Conservation (phyloP, 2,329 filamentous ascomycete species). For the Hortaea werneckii region DNA sequence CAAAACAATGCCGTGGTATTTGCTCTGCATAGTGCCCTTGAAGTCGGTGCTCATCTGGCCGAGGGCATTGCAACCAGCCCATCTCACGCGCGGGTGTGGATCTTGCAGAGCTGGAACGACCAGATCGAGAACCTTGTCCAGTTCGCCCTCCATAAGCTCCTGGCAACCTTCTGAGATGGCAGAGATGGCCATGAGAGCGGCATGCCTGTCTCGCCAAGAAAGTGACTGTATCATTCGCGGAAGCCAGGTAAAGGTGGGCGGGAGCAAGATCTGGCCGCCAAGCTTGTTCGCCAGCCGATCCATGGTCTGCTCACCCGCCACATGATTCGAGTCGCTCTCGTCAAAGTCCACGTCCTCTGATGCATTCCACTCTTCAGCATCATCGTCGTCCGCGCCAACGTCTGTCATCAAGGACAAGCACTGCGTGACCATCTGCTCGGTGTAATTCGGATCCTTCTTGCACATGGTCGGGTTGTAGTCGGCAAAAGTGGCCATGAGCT, state of each 20-base stretch:
- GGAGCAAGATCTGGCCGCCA: constrained; percentile 82
- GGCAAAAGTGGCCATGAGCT: constrained; percentile 96
- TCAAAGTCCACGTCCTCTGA: constrained; percentile 92
- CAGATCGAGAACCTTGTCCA: constrained; percentile 86
- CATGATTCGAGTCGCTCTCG: constrained; percentile 93
- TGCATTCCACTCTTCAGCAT: constrained; percentile 85
- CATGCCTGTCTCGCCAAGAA: constrained; percentile 89
- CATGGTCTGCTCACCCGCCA: constrained; percentile 97
- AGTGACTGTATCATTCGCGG: constrained; percentile 95
- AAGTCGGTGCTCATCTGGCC: constrained; percentile 99
- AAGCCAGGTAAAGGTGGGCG: constrained; percentile 92
- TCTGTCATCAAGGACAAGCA: constrained; percentile 98
- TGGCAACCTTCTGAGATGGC: constrained; percentile 96
- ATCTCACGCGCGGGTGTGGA: constrained; percentile 84
- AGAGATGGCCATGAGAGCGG: constrained; percentile 95
- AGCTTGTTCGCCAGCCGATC: constrained; percentile 95
- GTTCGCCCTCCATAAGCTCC: constrained; percentile 87
- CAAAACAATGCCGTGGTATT: constrained; percentile 80
- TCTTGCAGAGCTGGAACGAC: constrained; percentile 89
- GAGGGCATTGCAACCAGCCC: constrained; percentile 96
- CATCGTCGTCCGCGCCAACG: constrained; percentile 85
- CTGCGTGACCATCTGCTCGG: constrained; percentile 94
- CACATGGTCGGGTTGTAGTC: constrained; percentile 92
- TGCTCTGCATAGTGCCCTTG: constrained; percentile 92
- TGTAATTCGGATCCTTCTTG: constrained; percentile 85